These are phyloP conservation scores for Eucalyptus regnans DNA, from an alignment of 345 rosid species.

Conservation along the genomic window DNA sequence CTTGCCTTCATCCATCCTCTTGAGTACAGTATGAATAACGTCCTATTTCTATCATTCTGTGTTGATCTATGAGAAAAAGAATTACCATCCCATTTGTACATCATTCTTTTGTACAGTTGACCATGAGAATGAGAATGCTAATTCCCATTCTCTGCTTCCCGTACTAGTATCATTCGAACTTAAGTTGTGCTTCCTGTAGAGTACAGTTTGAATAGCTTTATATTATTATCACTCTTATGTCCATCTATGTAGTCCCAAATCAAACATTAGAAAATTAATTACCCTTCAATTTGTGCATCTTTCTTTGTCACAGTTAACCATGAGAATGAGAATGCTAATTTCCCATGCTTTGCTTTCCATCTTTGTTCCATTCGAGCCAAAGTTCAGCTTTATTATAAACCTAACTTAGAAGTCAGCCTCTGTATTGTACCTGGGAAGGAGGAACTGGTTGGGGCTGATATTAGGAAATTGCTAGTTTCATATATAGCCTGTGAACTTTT, in stretches of 20 bases:
- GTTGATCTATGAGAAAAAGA: background rate
- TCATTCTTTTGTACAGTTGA: background rate
- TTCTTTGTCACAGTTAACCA: background rate
- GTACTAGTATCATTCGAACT: background rate
- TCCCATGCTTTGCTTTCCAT: background rate
- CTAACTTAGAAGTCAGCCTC: background rate
- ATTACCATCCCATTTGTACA: background rate
- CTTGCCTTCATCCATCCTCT: background rate
- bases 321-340: background rate
- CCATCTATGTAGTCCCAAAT: background rate
- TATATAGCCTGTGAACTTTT: background rate
- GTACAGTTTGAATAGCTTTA: background rate
- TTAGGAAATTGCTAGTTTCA: background rate
- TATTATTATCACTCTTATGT: background rate
- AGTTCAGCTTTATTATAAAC: background rate
- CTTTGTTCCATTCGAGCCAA: background rate
- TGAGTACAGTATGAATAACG: background rate
- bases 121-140: background rate
- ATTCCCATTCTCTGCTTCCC: background rate
- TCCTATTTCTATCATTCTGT: background rate
- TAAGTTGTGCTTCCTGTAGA: background rate
- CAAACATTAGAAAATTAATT: background rate
- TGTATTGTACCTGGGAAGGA: background rate
- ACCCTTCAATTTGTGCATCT: background rate
- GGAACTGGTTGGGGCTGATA: background rate